These are phyloP conservation scores for Trichoderma sp. DNA, from an alignment of 2,329 filamentous ascomycete species.

Conservation along the genomic window DNA sequence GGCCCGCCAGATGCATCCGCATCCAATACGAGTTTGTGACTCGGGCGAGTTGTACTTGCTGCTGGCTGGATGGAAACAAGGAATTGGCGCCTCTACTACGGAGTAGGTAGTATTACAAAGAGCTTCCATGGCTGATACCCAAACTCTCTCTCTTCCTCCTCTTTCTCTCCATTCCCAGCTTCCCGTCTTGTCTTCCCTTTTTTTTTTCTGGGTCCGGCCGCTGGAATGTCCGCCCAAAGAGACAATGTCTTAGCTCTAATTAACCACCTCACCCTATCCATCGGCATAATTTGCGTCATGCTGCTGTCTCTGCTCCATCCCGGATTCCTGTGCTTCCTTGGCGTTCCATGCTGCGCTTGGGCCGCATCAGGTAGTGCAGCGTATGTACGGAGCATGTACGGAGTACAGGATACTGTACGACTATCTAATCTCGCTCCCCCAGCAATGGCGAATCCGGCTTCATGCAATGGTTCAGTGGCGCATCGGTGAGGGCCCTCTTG, in stretches of 20 bases:
- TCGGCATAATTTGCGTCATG: constrained; percentile 13
- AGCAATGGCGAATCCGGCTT: constrained; percentile 2
- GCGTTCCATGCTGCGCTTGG: constrained; percentile 6
- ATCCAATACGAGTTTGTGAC: not conserved
- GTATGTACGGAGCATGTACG: no score
- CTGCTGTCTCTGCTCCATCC: not conserved
- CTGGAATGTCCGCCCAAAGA: constrained; percentile 11
- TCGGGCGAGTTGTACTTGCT: not conserved
- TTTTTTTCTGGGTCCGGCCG: not conserved
- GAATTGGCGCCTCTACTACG: no score
- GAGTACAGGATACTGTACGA: no score
- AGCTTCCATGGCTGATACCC: no score
- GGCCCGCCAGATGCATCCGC: not conserved
- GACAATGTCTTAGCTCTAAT: constrained; percentile 15
- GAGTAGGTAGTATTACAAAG: not conserved
- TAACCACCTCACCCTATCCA: constrained; percentile 2
- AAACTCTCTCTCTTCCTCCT: not conserved
- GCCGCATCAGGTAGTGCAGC: constrained; percentile 5
- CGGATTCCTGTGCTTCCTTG: constrained; percentile 4
- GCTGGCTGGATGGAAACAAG: no score
- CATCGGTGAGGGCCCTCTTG: constrained; percentile 9
- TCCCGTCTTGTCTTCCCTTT: not conserved
- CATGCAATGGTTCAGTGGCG: not conserved
- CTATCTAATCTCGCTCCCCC: constrained; percentile 11
- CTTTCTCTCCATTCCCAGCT: not conserved